Base-by-base conservation (phyloP, 2,329 filamentous ascomycete genomes). In the Trichoderma atrobrunneum region DNA sequence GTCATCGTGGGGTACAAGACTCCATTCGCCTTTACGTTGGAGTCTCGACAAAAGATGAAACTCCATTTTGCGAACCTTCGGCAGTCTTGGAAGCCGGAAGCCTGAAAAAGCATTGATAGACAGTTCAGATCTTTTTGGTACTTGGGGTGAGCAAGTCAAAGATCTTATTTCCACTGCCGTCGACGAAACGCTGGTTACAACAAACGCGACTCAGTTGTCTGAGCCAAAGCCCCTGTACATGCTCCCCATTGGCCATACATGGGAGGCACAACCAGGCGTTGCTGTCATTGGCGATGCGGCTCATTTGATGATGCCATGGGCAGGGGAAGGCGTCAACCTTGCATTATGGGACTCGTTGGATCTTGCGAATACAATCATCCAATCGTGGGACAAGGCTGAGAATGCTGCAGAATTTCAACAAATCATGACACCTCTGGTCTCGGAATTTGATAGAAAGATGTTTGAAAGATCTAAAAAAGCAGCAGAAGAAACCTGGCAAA, bases 211-310 rank as follows among this genome's bases (percentile, higher is more conserved):
- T 2, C 74, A 77, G 11, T 62, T 60, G 3, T 68, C 69, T 1
- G 54, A 62, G 11, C 24, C 78, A 28, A 76, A 75, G 60, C 75
- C 78, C 0, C 71, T 82, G 1, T 79, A 80, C 74, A 81, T 82
- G 72, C 79, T 89, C 1, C 85, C 87, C 0, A 73, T 84, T 1
- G 83, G 82, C 1, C 73, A 80, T 14, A 64, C 64, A 0, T 89
- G 87, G 86, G 73, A 80, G 6, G 73, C 80, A 12, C 76, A 78
- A 5, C 48, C 79, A 0, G 84, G 86, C 3, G 79, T 84, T 4
- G 87, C 87, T 0, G 77, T 89, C 14, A 77, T 89, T 21, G 87
- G 87, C 3, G 87, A 89, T 74, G 85, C 87, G 0, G 87, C 86
- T 8, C 87, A 89, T 76, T 74, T 88, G 14, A 86, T 87, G 82